Evolutionary conservation across 2,329 filamentous ascomycete genomes (phyloP).

Genomic region (Beauveria brongniartii): DNA sequence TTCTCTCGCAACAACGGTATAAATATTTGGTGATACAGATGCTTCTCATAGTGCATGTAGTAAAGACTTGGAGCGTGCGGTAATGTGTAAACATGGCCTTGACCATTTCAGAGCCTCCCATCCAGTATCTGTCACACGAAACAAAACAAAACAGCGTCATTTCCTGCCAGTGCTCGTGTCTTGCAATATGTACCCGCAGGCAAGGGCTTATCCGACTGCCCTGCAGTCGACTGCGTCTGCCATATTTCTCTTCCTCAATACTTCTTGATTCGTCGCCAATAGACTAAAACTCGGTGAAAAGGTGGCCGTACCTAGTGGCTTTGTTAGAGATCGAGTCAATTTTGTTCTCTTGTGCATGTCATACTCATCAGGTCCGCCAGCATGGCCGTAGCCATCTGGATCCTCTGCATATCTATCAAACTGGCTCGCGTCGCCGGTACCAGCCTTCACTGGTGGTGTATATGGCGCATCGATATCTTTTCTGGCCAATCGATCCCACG

Average conservation of each 20-base stretch:
- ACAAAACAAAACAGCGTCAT: not conserved
- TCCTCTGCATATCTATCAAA: conserved; percentile 99
- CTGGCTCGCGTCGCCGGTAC: conserved; percentile 89
- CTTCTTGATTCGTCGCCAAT: not conserved
- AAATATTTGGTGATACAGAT: conserved; percentile 10
- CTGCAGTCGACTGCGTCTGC: not conserved
- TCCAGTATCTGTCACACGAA: not conserved
- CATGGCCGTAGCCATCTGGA: conserved; percentile 78
- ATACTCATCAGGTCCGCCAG: conserved; percentile 71
- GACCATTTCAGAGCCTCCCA: not conserved
- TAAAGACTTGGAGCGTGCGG: not conserved
- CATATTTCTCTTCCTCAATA: not conserved
- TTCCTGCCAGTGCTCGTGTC: not conserved
- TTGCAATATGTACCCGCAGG: not conserved
- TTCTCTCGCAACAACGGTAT: conserved; percentile 1
- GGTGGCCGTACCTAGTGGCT: conserved; percentile 55
- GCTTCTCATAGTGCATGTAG: conserved; percentile 7
- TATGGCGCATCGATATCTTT: conserved; percentile 99
- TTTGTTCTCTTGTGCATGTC: conserved; percentile 32
- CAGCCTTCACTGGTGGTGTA: conserved; percentile 88
- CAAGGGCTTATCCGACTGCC: not conserved
- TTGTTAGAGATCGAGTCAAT: not conserved
- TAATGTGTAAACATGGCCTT: not conserved
- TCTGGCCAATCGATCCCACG: conserved; percentile 86
- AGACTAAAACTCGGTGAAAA: conserved; percentile 65